Base-by-base conservation (phyloP, 1,284 basidiomycete species). In the Meira miltonrushii region DNA sequence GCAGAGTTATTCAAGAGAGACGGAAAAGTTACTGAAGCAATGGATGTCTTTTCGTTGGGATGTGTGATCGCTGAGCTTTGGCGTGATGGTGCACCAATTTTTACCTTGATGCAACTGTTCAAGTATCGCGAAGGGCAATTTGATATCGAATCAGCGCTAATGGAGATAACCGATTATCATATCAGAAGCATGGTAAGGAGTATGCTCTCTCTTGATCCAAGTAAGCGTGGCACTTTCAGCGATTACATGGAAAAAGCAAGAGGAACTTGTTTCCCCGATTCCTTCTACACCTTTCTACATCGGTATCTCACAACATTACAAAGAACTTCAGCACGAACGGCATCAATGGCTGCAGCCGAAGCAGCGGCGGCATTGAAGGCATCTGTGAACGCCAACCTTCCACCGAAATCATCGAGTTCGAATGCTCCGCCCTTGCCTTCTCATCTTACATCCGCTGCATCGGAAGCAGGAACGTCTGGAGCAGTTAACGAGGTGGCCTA, bases 51-150 rank as follows among this genome's bases (percentile, higher is more conserved):
- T 75, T 92, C 92, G 62, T 85, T 87, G 0, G 95, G 95, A 37
- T 98, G 94, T 78, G 93, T 97, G 15, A 85, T 98, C 38, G 91
- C 93, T 0, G 95, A 99, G 79, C 83, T 98, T 61, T 98, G 95
- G 82, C 83, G 93, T 44, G 95, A 99, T 75, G 95, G 95, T 0
- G 86, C 89, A 0, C 90, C 90, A 1, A 84, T 95, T 40, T 98
- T 98, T 81, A 94, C 90, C 0, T 83, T 98, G 48, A 92, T 89
- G 73, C 94, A 97, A 76, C 82, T 99, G 54, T 97, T 92, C 84
- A 93, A 94, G 77, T 99, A 95, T 71, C 83, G 92, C 21, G 87
- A 89, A 67, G 90, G 90, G 1, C 88, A 92, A 66, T 84, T 89
- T 59, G 87, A 84, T 56, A 83, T 94, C 2, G 89, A 93, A 48